Base-by-base conservation (phyloP, 106 monocot genomes). In the Dioscorea alata region DNA sequence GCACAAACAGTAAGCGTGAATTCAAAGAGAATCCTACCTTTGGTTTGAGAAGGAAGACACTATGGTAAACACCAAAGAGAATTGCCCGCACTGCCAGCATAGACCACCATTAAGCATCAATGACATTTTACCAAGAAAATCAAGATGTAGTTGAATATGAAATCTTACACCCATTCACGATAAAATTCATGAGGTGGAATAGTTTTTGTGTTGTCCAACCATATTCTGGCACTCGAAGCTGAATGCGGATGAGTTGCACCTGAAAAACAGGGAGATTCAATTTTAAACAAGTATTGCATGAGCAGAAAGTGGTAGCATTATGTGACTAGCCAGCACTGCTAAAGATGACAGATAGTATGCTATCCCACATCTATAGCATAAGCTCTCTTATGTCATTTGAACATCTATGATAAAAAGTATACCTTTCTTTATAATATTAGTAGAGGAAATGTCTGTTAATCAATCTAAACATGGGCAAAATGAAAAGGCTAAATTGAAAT, bases 181-280 rank as follows among this genome's bases (percentile, higher is more conserved):
- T 15, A 73, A 95, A 91, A 68, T 91, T 95, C 91, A 95, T 70
- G 42, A 95, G 75, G 60, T 85, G 88, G 63, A 95, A 95, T 64
- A 85, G 75, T 73, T 95, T 95, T 68, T 95, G 91, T 4, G 86
- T 95, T 31, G 85, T 95, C 90, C 94, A 95, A 56, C 91, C 86
- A 75, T 70, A 94, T 48, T 95, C 88, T 34, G 86, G 88, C 59
- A 91, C 91, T 66, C 94, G 79, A 14, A 74, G 42, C 56, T 95
- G 88, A 71, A 95, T 95, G 52, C 91, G 80, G 23, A 81, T 57
- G 13, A 95, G 79, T 83, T 95, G 94, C 59, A 91, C 82, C 94
- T 95, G 76, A 17, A 33, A 59, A 51, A 64, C 9, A 64, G 65
- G 22, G 74, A 20, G 34, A 28, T 15, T 18, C 13, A 16, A n/a